These are phyloP conservation scores for Globisporangium recalcitrans DNA, from an alignment of 352 stramenopile species.

Conservation along the genomic window DNA sequence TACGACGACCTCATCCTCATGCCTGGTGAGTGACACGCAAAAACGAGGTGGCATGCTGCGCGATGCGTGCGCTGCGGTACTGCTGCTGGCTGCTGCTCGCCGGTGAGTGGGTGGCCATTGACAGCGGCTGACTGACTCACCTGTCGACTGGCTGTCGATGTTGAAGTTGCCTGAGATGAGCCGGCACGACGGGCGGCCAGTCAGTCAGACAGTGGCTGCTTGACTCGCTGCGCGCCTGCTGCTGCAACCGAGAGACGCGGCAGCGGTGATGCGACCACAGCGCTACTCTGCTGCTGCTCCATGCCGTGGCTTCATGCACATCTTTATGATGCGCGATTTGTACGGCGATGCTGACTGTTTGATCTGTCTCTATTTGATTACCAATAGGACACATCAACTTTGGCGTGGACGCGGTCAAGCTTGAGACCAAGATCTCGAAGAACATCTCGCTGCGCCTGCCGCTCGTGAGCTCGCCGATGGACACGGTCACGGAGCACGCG, in stretches of 20 bases:
- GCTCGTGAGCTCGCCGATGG: conserved; percentile 98
- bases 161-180: conserved; percentile 19
- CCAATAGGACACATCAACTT: conserved; percentile 90
- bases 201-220: conserved; percentile 1
- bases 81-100: not conserved
- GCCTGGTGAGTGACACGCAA: conserved; percentile 26
- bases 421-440: conserved; percentile 91
- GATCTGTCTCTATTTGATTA: not conserved
- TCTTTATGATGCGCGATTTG: not conserved
- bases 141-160: conserved; percentile 11
- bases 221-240: not conserved
- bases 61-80: not conserved
- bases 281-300: not conserved
- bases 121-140: not conserved
- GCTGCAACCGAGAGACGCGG: conserved; percentile 1
- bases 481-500: conserved; percentile 99
- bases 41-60: conserved; percentile 17
- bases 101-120: not conserved
- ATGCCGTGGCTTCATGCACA: not conserved
- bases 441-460: conserved; percentile 96
- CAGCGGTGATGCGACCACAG: not conserved
- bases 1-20: conserved; percentile 79
- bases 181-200: not conserved
- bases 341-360: conserved; percentile 6
- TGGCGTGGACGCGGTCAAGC: conserved; percentile 89